These are phyloP conservation scores for Nissolia schottii DNA, from an alignment of 306 rosid genomes.

Conservation along the genomic window DNA sequence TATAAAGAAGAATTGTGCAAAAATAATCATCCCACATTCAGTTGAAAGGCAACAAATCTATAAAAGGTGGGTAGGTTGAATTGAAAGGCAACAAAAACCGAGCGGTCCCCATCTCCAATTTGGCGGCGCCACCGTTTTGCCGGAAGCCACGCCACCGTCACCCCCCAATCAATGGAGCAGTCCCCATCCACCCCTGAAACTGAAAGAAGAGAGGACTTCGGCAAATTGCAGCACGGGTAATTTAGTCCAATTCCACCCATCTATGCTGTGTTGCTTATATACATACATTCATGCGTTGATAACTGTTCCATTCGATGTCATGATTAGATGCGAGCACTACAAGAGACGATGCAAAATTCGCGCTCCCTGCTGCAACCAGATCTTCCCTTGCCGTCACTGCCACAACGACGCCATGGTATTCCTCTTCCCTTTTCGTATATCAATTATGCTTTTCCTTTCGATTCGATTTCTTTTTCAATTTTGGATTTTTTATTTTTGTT, in stretches of 20 bases:
- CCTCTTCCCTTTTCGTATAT: background rate
- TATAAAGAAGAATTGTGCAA: too few relatives aligned
- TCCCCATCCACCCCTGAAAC: background rate
- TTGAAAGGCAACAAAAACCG: too few relatives aligned
- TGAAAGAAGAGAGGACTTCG: slow-evolving; percentile 20
- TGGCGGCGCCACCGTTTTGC: background rate
- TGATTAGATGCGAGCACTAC: slow-evolving; percentile 55
- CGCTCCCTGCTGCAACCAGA: slow-evolving; percentile 65
- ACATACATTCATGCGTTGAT: too few relatives aligned
- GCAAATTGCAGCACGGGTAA: slow-evolving; percentile 44
- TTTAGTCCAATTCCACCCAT: background rate
- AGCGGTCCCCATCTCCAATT: background rate
- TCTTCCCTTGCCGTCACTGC: slow-evolving; percentile 68
- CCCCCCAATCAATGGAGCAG: slow-evolving; percentile 9
- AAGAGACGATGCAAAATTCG: slow-evolving; percentile 62
- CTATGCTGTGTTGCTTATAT: background rate
- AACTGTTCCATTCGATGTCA: background rate
- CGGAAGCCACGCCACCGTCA: background rate
- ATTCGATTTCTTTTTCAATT: background rate
- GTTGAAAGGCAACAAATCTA: too few relatives aligned
- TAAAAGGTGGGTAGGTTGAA: too few relatives aligned
- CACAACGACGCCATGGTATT: slow-evolving; percentile 65
- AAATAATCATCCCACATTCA: too few relatives aligned
- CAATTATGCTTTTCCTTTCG: background rate
- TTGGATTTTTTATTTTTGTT: background rate